phyloP scores from a whole-genome alignment of 2,329 filamentous ascomycete species.

The Colletotrichum horii region DNA sequence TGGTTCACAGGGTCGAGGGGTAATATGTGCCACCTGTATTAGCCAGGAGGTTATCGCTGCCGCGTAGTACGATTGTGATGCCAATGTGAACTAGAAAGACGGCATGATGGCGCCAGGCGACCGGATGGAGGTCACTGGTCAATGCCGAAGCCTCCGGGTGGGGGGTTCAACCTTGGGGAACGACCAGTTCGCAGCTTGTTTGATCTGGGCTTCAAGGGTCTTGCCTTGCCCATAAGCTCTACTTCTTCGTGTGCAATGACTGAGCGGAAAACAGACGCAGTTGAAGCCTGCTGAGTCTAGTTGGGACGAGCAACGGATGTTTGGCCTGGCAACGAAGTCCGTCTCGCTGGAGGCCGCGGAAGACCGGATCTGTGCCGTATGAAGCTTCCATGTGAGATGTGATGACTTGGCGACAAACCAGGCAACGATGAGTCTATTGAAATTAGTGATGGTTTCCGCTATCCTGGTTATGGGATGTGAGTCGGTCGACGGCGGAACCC shows the following conservation, averaged over 20 bases:
- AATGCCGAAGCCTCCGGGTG: slow-evolving; percentile 3
- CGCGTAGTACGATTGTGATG: neutral
- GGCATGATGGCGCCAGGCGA: slow-evolving; percentile 3
- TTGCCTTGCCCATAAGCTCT: neutral
- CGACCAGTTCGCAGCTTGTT: neutral
- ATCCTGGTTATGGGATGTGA: neutral
- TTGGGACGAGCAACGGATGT: neutral
- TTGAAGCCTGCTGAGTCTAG: neutral
- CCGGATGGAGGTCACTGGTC: neutral
- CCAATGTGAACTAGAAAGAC: neutral
- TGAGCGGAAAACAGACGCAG: neutral
- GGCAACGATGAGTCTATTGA: neutral
- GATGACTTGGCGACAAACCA: neutral
- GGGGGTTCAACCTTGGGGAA: neutral
- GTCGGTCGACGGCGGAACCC: neutral
- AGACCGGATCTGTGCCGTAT: slow-evolving; percentile 7
- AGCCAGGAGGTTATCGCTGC: neutral
- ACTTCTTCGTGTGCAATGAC: neutral
- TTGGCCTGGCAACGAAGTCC: neutral
- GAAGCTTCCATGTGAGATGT: slow-evolving; percentile 6
- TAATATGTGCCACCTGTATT: neutral
- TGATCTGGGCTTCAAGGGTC: neutral
- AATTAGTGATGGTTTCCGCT: neutral
- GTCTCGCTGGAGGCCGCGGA: neutral
- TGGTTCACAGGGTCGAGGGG: neutral